Base-by-base conservation (phyloP, 306 rosid species). In the Corylus americana region DNA sequence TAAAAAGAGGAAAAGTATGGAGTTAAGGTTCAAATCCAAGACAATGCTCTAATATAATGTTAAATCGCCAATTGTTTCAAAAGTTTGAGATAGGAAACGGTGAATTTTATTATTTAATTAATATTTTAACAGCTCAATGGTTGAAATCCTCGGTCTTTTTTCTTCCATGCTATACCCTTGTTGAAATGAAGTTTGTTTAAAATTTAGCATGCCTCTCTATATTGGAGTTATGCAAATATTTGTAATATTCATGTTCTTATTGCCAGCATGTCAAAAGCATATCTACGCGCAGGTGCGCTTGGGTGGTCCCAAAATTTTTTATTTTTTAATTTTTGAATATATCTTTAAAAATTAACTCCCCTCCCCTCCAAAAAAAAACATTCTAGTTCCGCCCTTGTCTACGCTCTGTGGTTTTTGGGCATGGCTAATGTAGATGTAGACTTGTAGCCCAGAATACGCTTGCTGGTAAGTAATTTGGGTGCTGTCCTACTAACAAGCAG, bases 401-500 rank as follows among this genome's bases (percentile, higher is more conserved):
- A 59, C 20, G 13, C 37, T 2, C 20, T 22, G 62, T 59, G 29
- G 29, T 59, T 12, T 12, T 68, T 61, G 37, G 17, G 42, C 51
- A 42, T 42, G 72, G 50, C 8, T 63, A 63, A 6, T 63, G 27
- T 63, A 6, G 73, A 58, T 57, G 42, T 73, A 77, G 29, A 39
- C n/a, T 37, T 57, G 42, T 73, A 77, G 29, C 51, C n/a, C 48
- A 4, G 50, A 16, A 35, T 62, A 18, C 62, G 35, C 69, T 74
- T 74, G 25, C 22, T 62, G 48, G 83, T 9, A 57, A 74, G 71
- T 80, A 50, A 16, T 74, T 45, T 31, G 55, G 44, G 55, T 62
- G 51, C 78, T 71, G 11, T 71, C 22, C 10, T 37, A 64, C 62
- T 83, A 54, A 80, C 69, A 49, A 3, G 62, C 78, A 39, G 39